phyloP scores from a whole-genome alignment of 2,329 filamentous ascomycete species.

The Biscogniauxia sp. region DNA sequence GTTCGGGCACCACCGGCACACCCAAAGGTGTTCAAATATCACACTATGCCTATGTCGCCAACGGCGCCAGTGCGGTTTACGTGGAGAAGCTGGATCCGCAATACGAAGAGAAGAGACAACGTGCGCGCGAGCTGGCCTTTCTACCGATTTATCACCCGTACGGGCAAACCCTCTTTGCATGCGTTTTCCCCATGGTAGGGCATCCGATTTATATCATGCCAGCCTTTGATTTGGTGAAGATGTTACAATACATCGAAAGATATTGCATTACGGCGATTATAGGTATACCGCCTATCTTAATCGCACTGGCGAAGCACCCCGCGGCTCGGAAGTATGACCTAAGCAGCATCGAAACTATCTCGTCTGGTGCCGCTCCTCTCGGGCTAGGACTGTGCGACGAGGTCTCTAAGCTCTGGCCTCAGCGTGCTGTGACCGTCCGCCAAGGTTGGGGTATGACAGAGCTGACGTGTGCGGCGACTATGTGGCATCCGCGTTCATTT shows the following conservation, averaged over 20 bases:
- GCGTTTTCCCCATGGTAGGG: slow-evolving; percentile 53
- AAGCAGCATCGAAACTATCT: slow-evolving; percentile 58
- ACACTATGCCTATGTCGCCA: slow-evolving; percentile 75
- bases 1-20: slow-evolving; percentile 73
- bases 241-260: slow-evolving; percentile 65
- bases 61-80: slow-evolving; percentile 59
- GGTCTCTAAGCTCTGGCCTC: slow-evolving; percentile 54
- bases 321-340: slow-evolving; percentile 65
- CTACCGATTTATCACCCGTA: slow-evolving; percentile 76
- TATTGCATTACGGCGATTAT: slow-evolving; percentile 66
- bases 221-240: slow-evolving; percentile 70
- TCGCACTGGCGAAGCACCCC: slow-evolving; percentile 71
- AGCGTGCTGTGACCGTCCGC: slow-evolving; percentile 36
- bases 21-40: slow-evolving; percentile 82
- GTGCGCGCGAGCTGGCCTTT: slow-evolving; percentile 57
- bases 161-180: slow-evolving; percentile 69
- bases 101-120: slow-evolving; percentile 40
- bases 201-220: slow-evolving; percentile 75
- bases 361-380: slow-evolving; percentile 69
- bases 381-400: slow-evolving; percentile 55
- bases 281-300: slow-evolving; percentile 73
- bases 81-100: slow-evolving; percentile 46
- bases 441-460: slow-evolving; percentile 93
- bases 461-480: slow-evolving; percentile 66
- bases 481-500: slow-evolving; percentile 54